Evolutionary conservation across 2,329 filamentous ascomycete genomes (phyloP).

Genomic region (Neonectria ditissima): DNA sequence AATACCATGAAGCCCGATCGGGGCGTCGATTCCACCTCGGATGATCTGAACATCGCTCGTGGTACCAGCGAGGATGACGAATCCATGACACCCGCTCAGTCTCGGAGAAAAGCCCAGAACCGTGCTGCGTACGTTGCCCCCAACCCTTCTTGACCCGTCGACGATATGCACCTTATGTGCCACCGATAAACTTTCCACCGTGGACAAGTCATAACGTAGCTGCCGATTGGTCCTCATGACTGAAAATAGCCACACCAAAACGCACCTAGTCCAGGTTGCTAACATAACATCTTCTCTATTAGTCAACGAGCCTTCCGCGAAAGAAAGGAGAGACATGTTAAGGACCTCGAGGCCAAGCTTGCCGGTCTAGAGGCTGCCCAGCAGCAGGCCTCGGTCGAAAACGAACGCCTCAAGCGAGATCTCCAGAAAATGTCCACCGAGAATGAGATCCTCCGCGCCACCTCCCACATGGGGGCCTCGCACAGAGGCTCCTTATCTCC

Average conservation of each 20-base stretch:
- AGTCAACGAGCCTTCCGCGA: constrained; percentile 97
- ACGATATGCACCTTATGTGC: not conserved
- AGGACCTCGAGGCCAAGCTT: constrained; percentile 90
- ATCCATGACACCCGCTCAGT: constrained; percentile 66
- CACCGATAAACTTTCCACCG: not conserved
- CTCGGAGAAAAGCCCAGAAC: constrained; percentile 71
- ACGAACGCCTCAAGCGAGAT: constrained; percentile 86
- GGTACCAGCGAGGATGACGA: constrained; percentile 68
- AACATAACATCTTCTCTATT: constrained; percentile 25
- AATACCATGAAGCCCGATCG: constrained; percentile 35
- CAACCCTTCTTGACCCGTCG: not conserved
- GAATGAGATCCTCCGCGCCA: constrained; percentile 91
- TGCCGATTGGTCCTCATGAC: not conserved
- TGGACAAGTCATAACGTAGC: not conserved
- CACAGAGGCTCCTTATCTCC: constrained; percentile 55
- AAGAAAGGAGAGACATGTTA: constrained; percentile 93
- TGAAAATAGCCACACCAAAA: not conserved
- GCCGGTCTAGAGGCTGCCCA: constrained; percentile 80
- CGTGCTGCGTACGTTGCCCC: constrained; percentile 66
- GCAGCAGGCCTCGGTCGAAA: constrained; percentile 80
- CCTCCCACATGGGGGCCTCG: constrained; percentile 61
- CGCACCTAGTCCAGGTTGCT: constrained; percentile 19
- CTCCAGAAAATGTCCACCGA: constrained; percentile 88
- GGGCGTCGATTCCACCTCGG: constrained; percentile 55
- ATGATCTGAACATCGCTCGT: constrained; percentile 48